phyloP scores from a whole-genome alignment of 805 yeast species.

The Lipomyces chichibuensis region DNA sequence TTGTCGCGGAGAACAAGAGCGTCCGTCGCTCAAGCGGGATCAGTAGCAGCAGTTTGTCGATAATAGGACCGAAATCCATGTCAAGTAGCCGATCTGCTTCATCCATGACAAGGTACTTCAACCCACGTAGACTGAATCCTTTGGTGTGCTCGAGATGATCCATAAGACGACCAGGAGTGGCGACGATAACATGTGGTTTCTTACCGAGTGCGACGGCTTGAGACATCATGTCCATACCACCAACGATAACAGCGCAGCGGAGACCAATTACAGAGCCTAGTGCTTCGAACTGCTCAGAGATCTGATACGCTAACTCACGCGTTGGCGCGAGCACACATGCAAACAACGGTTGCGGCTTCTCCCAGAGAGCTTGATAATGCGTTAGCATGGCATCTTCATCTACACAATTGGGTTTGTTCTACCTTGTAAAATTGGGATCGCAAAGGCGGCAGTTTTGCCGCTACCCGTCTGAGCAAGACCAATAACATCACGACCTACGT shows the following conservation, averaged over 20 bases:
- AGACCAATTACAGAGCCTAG: conserved; percentile 90
- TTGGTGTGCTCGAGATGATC: conserved; percentile 95
- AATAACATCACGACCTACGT: conserved; percentile 68
- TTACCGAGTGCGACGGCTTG: conserved; percentile 92
- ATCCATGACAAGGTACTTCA: conserved; percentile 91
- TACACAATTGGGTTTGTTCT: not conserved
- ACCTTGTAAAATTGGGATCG: conserved; percentile 84
- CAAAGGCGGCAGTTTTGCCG: conserved; percentile 98
- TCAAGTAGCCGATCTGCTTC: conserved; percentile 99
- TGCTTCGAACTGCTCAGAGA: conserved; percentile 93
- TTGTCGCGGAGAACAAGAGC: conserved; percentile 91
- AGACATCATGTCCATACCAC: conserved; percentile 98
- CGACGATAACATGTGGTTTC: conserved; percentile 91
- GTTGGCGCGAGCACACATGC: conserved; percentile 85
- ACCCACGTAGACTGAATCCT: conserved; percentile 80
- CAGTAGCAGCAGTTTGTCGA: conserved; percentile 79
- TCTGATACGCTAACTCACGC: conserved; percentile 59
- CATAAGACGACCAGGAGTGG: conserved; percentile 88
- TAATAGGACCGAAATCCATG: conserved; percentile 94
- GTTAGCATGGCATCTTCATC: not conserved
- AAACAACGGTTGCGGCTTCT: conserved; percentile 82
- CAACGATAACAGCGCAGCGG: conserved; percentile 85
- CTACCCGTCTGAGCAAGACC: conserved; percentile 98
- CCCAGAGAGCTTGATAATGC: conserved; percentile 63
- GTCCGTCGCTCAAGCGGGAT: conserved; percentile 82